These are phyloP conservation scores for Candida corydali DNA, from an alignment of 805 yeast species.

Conservation along the genomic window DNA sequence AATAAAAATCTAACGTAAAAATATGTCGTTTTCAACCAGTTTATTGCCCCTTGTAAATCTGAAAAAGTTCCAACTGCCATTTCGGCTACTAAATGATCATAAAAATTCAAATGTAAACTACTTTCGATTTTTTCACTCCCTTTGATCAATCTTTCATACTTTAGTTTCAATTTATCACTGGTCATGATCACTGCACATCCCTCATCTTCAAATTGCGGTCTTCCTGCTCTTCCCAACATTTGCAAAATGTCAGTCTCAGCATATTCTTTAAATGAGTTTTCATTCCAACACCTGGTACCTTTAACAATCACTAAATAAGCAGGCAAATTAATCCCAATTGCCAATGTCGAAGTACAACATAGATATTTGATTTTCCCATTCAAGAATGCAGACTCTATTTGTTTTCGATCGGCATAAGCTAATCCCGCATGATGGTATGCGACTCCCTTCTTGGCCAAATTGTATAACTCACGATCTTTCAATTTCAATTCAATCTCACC, in stretches of 20 bases:
- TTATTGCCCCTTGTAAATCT: conserved; percentile 32
- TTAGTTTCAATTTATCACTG: conserved; percentile 21
- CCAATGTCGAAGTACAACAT: conserved; percentile 58
- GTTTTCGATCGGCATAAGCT: conserved; percentile 40
- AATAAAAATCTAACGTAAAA: conserved; percentile 41
- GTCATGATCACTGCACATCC: conserved; percentile 52
- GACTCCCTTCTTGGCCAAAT: conserved; percentile 30
- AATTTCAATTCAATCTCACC: conserved; percentile 5
- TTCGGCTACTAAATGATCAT: conserved; percentile 15
- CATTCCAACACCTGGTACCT: conserved; percentile 58
- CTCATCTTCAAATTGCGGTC: conserved; percentile 52
- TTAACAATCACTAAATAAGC: conserved; percentile 58
- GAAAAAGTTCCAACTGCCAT: conserved; percentile 27
- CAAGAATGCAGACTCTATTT: conserved; percentile 43
- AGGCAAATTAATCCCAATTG: conserved; percentile 60
- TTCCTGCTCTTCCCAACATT: conserved; percentile 66
- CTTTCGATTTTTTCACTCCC: conserved; percentile 48
- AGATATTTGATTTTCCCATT: conserved; percentile 40
- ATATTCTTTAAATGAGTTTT: conserved; percentile 48
- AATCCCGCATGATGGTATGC: conserved; percentile 62
- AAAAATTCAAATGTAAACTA: conserved; percentile 17
- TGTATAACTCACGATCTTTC: conserved; percentile 24
- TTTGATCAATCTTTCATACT: conserved; percentile 38
- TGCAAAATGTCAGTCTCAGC: conserved; percentile 53
- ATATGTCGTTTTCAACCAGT: conserved; percentile 47